Evolutionary conservation across 164 flowering plant genomes (phyloP), one percentile per base, ranked within the genome.

Genomic region (Sextonia rubra): DNA sequence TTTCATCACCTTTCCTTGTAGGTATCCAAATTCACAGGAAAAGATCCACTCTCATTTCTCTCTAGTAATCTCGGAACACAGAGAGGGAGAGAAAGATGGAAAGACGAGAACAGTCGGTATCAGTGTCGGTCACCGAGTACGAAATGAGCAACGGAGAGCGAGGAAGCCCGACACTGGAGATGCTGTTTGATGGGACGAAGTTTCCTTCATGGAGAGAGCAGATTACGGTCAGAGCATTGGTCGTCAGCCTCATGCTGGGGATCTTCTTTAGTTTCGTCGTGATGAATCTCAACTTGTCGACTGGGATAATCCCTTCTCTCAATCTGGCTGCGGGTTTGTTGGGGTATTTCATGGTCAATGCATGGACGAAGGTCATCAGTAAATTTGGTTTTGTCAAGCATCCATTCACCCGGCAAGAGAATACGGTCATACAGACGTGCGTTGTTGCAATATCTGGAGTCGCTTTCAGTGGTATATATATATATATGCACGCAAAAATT

Each of bases 351-450:
- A 66, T 77, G 37, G 52, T 77, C 11, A 56, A 67, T 48, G n/a
- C 47, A 3, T 78, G 73, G 73, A 68, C 75, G 2, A 71, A 64
- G 58, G 11, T 75, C 12, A n/a, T 79, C 3, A 62, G 72, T 1
- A 73, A 69, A 47, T 63, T 27, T 7, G 76, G 78, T 1, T 14
- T 73, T 23, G 25, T 73, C 64, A 69, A 60, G n/a, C 70, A 75
- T 20, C 78, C 81, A 5, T 79, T 79, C 55, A 72, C 78, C 0
- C 65, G 81, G 44, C 81, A 76, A 48, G 81, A 79, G 64, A 79
- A 69, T 49, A 72, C 80, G 3, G 77, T 78, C 17, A 75, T 78
- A 47, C 80, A 77, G 74, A 77, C 77, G 32, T 74, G 77, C 47
- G 74, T 77, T 4, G 80, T 77, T 15, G 77, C 80, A 6, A 8